phyloP scores from a whole-genome alignment of 352 stramenopile species.

The Phytophthora cactorum region DNA sequence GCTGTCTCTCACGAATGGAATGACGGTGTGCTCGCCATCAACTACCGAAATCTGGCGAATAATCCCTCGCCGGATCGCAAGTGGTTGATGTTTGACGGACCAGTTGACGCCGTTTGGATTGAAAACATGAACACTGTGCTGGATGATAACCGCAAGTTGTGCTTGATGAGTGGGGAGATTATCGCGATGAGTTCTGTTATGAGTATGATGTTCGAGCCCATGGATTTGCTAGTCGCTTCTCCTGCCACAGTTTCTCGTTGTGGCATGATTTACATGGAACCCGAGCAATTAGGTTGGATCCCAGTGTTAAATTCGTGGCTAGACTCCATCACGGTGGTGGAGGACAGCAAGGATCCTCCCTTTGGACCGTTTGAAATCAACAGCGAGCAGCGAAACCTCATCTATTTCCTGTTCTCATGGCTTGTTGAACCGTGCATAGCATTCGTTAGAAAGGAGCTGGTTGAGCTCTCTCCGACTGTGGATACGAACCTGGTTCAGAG shows the following conservation, averaged over 20 bases:
- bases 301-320: conserved; percentile 92
- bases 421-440: conserved; percentile 90
- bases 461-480: conserved; percentile 88
- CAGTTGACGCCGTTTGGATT: conserved; percentile 94
- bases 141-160: conserved; percentile 95
- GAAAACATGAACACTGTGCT: conserved; percentile 97
- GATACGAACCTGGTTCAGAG: conserved; percentile 92
- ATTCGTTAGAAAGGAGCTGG: conserved; percentile 89
- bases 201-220: conserved; percentile 97
- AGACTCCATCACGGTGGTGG: conserved; percentile 59
- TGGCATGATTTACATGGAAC: conserved; percentile 96
- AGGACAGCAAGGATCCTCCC: conserved; percentile 26
- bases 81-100: conserved; percentile 95
- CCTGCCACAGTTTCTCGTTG: conserved; percentile 93
- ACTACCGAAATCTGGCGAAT: conserved; percentile 88
- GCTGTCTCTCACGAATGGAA: conserved; percentile 95
- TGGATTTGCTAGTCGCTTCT: conserved; percentile 94
- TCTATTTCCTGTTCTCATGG: conserved; percentile 87
- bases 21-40: conserved; percentile 94
- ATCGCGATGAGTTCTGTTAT: conserved; percentile 95
- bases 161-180: conserved; percentile 94
- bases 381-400: conserved; percentile 66
- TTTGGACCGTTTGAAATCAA: conserved; percentile 77
- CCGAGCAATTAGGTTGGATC: conserved; percentile 90
- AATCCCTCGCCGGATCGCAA: conserved; percentile 83